phyloP scores from a whole-genome alignment of 2,329 filamentous ascomycete genomes.

The Fusarium sp. region DNA sequence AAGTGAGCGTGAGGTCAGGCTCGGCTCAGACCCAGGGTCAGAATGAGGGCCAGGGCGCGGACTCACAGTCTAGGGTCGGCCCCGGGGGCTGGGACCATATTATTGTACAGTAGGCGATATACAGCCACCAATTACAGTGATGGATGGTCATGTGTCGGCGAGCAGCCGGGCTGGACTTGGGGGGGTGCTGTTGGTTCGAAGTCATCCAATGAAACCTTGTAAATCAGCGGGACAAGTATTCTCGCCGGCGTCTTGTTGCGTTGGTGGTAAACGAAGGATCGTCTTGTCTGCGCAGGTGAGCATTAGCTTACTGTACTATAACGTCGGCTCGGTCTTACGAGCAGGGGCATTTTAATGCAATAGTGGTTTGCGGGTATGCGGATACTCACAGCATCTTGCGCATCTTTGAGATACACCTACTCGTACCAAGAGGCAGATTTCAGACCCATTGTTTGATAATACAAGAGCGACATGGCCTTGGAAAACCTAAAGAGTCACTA shows the following conservation, averaged over 20 bases:
- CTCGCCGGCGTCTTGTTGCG: conserved; percentile 37
- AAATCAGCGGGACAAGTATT: conserved; percentile 35
- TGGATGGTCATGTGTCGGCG: too few relatives aligned
- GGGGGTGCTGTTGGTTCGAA: conserved; percentile 35
- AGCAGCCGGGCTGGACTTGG: conserved; percentile 21
- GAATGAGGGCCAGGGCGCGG: conserved; percentile 30
- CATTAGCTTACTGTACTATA: conserved; percentile 27
- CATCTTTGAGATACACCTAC: background rate
- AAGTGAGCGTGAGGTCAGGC: too few relatives aligned
- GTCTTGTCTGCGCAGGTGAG: conserved; percentile 14
- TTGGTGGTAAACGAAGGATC: conserved; percentile 35
- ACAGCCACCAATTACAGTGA: too few relatives aligned
- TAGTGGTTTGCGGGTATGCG: background rate
- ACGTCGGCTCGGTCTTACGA: conserved; percentile 2
- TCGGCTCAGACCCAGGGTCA: too few relatives aligned
- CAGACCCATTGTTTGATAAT: background rate
- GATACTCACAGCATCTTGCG: background rate
- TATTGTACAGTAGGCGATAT: background rate
- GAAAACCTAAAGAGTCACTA: background rate
- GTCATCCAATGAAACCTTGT: conserved; percentile 23
- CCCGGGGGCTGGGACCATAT: conserved; percentile 39
- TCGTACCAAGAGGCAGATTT: background rate
- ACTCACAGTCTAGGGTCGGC: conserved; percentile 40
- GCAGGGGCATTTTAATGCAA: conserved; percentile 9
- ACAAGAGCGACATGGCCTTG: background rate